Evolutionary conservation across 2,329 filamentous ascomycete species (phyloP), one percentile per base, ranked within the genome.

Genomic region (Aspergillus amoenus): DNA sequence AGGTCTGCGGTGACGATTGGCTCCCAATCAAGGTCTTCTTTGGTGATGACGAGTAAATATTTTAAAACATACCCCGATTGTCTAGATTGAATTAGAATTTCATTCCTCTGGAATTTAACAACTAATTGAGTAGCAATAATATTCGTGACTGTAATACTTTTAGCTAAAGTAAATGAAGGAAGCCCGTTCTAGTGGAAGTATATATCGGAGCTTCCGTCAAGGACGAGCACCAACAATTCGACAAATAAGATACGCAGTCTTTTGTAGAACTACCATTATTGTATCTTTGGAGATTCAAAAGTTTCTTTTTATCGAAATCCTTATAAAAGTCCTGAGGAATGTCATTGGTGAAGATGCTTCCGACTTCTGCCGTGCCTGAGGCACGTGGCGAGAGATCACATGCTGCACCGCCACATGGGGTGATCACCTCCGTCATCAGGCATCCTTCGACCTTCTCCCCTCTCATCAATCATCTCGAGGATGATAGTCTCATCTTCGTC

Each of bases 11-110:
- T 37, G 91, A 93, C 70, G 76, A 70, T 27, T 93, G 88, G 87
- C 66, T 78, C 53, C 90, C 89, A 0, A 75, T 89, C 59, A 88
- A 87, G 81, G 89, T 93, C 37, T 94, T 94, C 81, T 91, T 91
- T 70, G 89, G 88, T 7, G 89, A 93, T 67, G 88, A 92, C 68
- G 89, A 93, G 79, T 92, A 85, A 69, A 68, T 52, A 42, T 13
- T 30, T 65, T 21, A n/a, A 24, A 56, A 34, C 46, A 46, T 30
- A 30, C 27, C 59, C 24, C 30, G 9, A 30, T 11, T 30, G 18
- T 45, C 21, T 45, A 45, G 15, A 30, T 24, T 27, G 15, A 37
- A 37, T 27, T 45, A 45, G n/a, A 27, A 30, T 12, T 18, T 24
- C 27, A 30, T 44, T 15, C n/a, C 9, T 5, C 4, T 5, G 34